Percentiles rank a stretch among this genome's conserved stretches.
Conservation (phyloP, 495 filamentous ascomycete genomes). For the Penicillium diatomitis region DNA sequence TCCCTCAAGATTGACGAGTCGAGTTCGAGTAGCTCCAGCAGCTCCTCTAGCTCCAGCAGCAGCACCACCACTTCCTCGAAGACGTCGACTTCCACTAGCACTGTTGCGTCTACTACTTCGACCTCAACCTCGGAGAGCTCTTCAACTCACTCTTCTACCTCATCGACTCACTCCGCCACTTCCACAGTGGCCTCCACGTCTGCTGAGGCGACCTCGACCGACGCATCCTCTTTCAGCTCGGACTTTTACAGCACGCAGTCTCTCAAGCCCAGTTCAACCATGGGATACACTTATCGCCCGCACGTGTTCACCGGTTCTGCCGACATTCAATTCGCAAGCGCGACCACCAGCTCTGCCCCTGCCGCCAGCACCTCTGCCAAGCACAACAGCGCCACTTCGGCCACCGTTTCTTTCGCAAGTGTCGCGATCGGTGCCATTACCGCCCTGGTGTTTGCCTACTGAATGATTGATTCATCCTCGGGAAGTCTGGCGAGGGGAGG, state of each 20-base stretch:
- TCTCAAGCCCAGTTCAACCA: slow-evolving; percentile 13
- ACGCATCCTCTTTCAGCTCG: slow-evolving; percentile 12
- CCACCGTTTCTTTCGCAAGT: slow-evolving; percentile 19
- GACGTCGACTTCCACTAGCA: slow-evolving; percentile 9
- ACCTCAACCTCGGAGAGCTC: slow-evolving; percentile 10
- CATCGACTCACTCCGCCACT: slow-evolving; percentile 11
- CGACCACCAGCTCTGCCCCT: slow-evolving; percentile 6
- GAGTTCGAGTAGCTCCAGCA: too few relatives aligned
- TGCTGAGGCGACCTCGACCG: slow-evolving; percentile 12
- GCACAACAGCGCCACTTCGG: slow-evolving; percentile 13
- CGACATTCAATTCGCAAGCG: slow-evolving; percentile 11
- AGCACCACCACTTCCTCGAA: too few relatives aligned
- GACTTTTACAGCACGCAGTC: slow-evolving; percentile 10
- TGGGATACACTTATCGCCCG: slow-evolving; percentile 25
- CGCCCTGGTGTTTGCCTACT: slow-evolving; percentile 18
- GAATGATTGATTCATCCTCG: background rate
- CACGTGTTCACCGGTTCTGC: slow-evolving; percentile 25
- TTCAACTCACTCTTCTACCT: slow-evolving; percentile 9
- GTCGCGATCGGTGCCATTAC: slow-evolving; percentile 22
- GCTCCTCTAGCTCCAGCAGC: too few relatives aligned
- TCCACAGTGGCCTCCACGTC: slow-evolving; percentile 16
- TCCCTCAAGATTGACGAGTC: too few relatives aligned
- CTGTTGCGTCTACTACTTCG: slow-evolving; percentile 14
- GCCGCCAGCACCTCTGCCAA: slow-evolving; percentile 8
- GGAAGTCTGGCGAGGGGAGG: background rate